phyloP scores from a whole-genome alignment of 2,329 filamentous ascomycete species.

The Drechslera avenae region DNA sequence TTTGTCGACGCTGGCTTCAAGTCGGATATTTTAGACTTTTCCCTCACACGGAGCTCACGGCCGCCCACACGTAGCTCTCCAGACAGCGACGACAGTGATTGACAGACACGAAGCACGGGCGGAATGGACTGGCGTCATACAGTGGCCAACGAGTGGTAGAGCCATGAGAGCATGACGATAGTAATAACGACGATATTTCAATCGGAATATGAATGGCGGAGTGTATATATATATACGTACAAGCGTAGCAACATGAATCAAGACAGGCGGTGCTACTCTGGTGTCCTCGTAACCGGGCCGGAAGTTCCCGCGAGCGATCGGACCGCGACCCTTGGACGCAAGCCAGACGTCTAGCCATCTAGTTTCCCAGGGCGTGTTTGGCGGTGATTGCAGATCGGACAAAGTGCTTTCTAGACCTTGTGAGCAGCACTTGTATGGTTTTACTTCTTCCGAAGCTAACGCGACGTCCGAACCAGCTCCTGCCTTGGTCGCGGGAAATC shows the following conservation, averaged over 20 bases:
- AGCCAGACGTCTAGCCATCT: neutral
- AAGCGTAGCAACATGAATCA: no score
- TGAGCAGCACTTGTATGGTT: slow-evolving; percentile 1
- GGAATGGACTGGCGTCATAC: slow-evolving; percentile 3
- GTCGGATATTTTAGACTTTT: slow-evolving; percentile 55
- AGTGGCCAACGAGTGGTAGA: neutral
- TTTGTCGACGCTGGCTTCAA: slow-evolving; percentile 52
- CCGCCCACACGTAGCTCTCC: slow-evolving; percentile 47
- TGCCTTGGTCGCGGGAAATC: slow-evolving; percentile 22
- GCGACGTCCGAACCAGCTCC: slow-evolving; percentile 14
- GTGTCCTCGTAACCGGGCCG: neutral
- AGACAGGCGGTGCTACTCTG: neutral
- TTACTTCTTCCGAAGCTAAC: slow-evolving; percentile 11
- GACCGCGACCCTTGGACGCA: slow-evolving; percentile 8
- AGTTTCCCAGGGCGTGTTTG: neutral
- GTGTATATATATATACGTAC: no score
- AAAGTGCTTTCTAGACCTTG: slow-evolving; percentile 4
- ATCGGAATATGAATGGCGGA: no score
- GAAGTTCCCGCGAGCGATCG: slow-evolving; percentile 8
- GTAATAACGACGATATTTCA: neutral
- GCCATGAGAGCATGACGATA: neutral
- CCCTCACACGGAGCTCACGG: slow-evolving; percentile 41
- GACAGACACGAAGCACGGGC: slow-evolving; percentile 11
- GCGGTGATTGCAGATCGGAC: neutral
- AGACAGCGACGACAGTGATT: slow-evolving; percentile 43